These are phyloP conservation scores for Aspergillus caelatus DNA, from an alignment of 2,329 filamentous ascomycete species.

Conservation along the genomic window DNA sequence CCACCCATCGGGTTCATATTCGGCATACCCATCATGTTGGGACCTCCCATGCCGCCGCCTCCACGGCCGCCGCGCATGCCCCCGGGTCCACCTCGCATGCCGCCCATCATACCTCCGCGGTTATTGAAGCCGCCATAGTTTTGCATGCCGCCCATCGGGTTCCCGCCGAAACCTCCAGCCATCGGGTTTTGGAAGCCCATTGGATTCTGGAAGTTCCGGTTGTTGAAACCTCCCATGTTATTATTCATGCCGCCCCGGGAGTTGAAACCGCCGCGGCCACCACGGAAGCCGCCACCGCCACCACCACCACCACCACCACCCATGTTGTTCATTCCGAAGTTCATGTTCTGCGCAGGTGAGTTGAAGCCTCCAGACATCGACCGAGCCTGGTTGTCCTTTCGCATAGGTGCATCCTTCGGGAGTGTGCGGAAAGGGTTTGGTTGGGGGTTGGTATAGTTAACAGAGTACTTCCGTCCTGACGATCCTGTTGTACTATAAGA, in stretches of 20 bases:
- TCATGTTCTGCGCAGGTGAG: constrained; percentile 43
- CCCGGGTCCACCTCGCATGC: constrained; percentile 58
- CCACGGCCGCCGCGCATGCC: constrained; percentile 57
- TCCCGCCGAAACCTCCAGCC: constrained; percentile 45
- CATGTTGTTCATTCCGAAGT: constrained; percentile 43
- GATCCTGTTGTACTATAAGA: constrained; percentile 59
- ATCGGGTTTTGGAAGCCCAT: constrained; percentile 53
- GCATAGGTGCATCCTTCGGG: constrained; percentile 81
- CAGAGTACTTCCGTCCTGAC: constrained; percentile 66
- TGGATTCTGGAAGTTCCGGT: constrained; percentile 52
- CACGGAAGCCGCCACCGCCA: constrained; percentile 60
- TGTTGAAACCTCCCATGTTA: constrained; percentile 55
- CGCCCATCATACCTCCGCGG: constrained; percentile 57
- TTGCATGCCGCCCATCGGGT: constrained; percentile 56
- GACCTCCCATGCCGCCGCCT: constrained; percentile 61
- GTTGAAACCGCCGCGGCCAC: constrained; percentile 44
- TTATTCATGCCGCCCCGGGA: constrained; percentile 35
- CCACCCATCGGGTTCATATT: constrained; percentile 55
- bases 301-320: constrained; percentile 47
- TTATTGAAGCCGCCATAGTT: constrained; percentile 53
- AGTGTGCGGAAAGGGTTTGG: constrained; percentile 88
- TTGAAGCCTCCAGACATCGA: constrained; percentile 54
- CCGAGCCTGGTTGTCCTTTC: constrained; percentile 63
- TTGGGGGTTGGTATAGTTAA: constrained; percentile 74
- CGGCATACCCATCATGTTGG: constrained; percentile 57